These are phyloP conservation scores for Saccharomyces uvarum DNA, from an alignment of 1,139 yeast species.

Conservation along the genomic window DNA sequence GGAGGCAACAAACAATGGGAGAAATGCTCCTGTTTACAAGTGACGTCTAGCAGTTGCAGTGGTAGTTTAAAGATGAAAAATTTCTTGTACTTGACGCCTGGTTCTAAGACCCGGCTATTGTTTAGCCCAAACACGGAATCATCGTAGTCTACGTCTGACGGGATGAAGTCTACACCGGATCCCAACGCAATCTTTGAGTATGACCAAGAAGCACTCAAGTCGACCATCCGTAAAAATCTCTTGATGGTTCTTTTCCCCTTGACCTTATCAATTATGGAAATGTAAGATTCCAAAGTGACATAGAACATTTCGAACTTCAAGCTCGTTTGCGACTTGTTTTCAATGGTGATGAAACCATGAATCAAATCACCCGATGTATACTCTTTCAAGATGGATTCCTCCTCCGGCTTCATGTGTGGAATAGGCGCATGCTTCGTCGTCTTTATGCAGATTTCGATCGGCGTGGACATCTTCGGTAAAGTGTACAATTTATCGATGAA, in stretches of 20 bases:
- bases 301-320: constrained; percentile 49
- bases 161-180: constrained; percentile 43
- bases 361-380: constrained; percentile 50
- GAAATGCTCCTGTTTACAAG: constrained; percentile 46
- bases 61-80: constrained; percentile 60
- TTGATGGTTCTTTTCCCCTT: constrained; percentile 29
- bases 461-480: constrained; percentile 27
- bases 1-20: constrained; percentile 58
- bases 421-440: constrained; percentile 34
- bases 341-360: constrained; percentile 43
- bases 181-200: constrained; percentile 33
- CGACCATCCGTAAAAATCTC: constrained; percentile 36
- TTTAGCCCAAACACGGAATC: constrained; percentile 46
- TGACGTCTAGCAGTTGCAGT: constrained; percentile 44
- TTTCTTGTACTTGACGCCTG: constrained; percentile 49
- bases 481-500: constrained; percentile 32
- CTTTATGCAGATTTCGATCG: constrained; percentile 31
- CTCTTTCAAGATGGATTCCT: constrained; percentile 37
- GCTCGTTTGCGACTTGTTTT: constrained; percentile 36
- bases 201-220: constrained; percentile 38
- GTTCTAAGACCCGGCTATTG: constrained; percentile 42
- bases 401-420: constrained; percentile 24
- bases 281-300: constrained; percentile 48
- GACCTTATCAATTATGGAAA: constrained; percentile 28
- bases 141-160: constrained; percentile 42